A percentile compares a stretch with the other conserved stretches of the same genome.
Evolutionary conservation across 805 yeast genomes (phyloP).

Genomic region (Lipomyces spencermartinsiae): DNA sequence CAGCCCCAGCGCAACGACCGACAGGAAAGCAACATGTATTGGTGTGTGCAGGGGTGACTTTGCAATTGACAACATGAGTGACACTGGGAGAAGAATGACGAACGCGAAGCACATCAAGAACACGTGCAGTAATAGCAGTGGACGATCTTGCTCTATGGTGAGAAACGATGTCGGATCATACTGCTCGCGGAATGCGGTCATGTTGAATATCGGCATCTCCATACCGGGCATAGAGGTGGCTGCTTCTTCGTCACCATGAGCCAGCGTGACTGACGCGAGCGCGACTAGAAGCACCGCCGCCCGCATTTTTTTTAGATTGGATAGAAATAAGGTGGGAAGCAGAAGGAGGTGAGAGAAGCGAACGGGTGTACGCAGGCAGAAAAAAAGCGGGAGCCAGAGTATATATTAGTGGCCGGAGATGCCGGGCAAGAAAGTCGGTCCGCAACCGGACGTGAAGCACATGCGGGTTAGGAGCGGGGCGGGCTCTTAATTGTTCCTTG

Average conservation of each 20-base stretch:
- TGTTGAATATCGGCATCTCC: slow-evolving; percentile 34
- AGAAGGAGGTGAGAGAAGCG: background rate
- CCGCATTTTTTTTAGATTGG: background rate
- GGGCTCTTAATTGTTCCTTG: background rate
- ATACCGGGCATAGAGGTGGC: slow-evolving; percentile 10
- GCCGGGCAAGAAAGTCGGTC: background rate
- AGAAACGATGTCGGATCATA: slow-evolving; percentile 41
- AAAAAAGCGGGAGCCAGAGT: background rate
- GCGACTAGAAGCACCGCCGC: slow-evolving; percentile 14
- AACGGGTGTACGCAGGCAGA: background rate
- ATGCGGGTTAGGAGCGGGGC: background rate
- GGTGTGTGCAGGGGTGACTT: slow-evolving; percentile 66
- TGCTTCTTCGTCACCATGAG: slow-evolving; percentile 28
- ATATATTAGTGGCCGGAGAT: background rate
- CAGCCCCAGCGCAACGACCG: slow-evolving; percentile 57
- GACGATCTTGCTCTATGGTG: slow-evolving; percentile 29
- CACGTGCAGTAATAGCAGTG: slow-evolving; percentile 33
- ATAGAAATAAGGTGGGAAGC: background rate
- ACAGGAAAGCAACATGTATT: slow-evolving; percentile 58
- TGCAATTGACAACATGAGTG: slow-evolving; percentile 65
- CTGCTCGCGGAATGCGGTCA: slow-evolving; percentile 24
- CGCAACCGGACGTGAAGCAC: background rate
- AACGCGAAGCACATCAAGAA: slow-evolving; percentile 35
- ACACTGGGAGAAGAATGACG: slow-evolving; percentile 33
- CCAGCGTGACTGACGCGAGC: slow-evolving; percentile 15